phyloP scores from a whole-genome alignment of 1,284 basidiomycete genomes.

The Naganishia albida region DNA sequence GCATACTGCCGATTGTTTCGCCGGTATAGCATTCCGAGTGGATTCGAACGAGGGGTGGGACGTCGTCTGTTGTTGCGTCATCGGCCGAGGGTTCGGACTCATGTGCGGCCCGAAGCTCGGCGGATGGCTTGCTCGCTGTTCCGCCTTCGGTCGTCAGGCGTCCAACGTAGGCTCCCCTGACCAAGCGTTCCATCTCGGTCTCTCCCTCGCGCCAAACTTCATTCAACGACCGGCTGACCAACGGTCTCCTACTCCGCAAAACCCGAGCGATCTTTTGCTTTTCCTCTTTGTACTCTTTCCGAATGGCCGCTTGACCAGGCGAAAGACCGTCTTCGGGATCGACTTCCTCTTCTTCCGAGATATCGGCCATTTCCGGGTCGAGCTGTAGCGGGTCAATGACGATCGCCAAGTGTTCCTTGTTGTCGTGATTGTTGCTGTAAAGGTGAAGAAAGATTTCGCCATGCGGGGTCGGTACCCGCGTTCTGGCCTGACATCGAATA shows the following conservation, averaged over 20 bases:
- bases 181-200: constrained; percentile 90
- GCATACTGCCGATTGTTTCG: constrained; percentile 96
- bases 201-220: constrained; percentile 81
- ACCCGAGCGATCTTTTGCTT: constrained; percentile 14
- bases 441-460: constrained; percentile 91
- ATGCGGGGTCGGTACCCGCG: constrained; percentile 94
- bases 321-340: background rate
- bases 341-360: constrained; percentile 14
- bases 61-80: constrained; percentile 38
- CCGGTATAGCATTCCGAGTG: constrained; percentile 99
- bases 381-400: constrained; percentile 87
- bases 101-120: constrained; percentile 11
- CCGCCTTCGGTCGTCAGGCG: constrained; percentile 58
- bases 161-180: constrained; percentile 90
- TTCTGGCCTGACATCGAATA: constrained; percentile 82
- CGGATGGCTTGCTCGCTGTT: constrained; percentile 38
- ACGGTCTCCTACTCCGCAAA: constrained; percentile 54
- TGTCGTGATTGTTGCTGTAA: constrained; percentile 75
- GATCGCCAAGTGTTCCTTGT: constrained; percentile 97
- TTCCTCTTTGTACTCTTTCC: constrained; percentile 1
- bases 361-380: constrained; percentile 50
- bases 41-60: constrained; percentile 82
- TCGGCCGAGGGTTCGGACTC: background rate
- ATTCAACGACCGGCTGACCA: constrained; percentile 82
- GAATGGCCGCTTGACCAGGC: constrained; percentile 7